Evolutionary conservation across 352 stramenopile species (phyloP), one percentile per base, ranked within the genome.

Genomic region (Globisporangium emineosum): DNA sequence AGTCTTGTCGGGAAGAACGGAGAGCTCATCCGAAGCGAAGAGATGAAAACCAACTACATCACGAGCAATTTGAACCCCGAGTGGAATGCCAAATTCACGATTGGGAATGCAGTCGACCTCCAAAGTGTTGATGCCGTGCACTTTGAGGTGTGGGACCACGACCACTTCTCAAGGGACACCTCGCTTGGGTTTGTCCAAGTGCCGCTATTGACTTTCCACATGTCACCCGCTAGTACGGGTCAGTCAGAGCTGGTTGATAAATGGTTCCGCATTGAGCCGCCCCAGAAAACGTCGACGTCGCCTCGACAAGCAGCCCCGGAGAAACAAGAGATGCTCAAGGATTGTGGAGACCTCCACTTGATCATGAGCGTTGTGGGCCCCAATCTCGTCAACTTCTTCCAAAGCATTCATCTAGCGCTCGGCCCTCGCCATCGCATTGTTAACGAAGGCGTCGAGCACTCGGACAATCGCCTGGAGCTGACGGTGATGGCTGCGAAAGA

Each of bases 331-430:
- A 70, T 83, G 59, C 51, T 81, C 7, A 69, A 75, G 35, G 62
- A 81, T 33, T 70, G 86, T 51, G 83, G 83, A 17, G 77, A 92
- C n/a, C 59, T 92, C 12, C 81, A 73, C 42, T 65, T 92, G 43
- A 56, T 79, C 29, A 92, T 92, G 83, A 88, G 67, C 54, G 62
- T 92, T 25, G 66, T 69, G 5, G 83, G 83, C 5, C 76, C 78
- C 12, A 90, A 89, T 55, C 66, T 92, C 23, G 75, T 89, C 19
- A 68, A 83, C 32, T 90, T 92, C 33, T 85, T 92, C 61, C 79
- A 79, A 50, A 81, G 66, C 25, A 42, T 73, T 9, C 68, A 81
- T 25, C 33, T 69, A 37, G 70, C 69, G 7, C 67, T 88, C 23
- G 67, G 68, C 1, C 66, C 73, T 2, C 71, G 74, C 45, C 81